Conservation (phyloP, 345 rosid species). For the Corymbia maculata region DNA sequence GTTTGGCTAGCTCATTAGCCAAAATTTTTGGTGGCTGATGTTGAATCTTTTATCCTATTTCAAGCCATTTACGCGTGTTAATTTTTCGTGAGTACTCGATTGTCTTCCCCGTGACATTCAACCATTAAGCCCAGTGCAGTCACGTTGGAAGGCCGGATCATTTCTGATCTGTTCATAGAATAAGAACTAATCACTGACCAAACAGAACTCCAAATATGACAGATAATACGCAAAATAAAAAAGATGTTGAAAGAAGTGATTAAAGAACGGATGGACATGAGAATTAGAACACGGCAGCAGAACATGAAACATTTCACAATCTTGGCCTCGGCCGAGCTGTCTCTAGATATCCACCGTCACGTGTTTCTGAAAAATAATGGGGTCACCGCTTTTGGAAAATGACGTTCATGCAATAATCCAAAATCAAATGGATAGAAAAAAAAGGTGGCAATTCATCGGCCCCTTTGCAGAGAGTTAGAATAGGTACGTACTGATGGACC, state of each 20-base stretch:
- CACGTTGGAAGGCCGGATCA: background rate
- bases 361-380: background rate
- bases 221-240: background rate
- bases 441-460: background rate
- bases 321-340: background rate
- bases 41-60: background rate
- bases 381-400: background rate
- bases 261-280: background rate
- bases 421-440: background rate
- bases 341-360: background rate
- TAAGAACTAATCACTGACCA: background rate
- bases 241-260: background rate
- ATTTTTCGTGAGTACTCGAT: background rate
- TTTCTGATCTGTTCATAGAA: background rate
- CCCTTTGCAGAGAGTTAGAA: background rate
- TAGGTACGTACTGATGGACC: background rate
- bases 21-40: background rate
- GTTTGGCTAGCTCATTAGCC: background rate
- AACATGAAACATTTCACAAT: background rate
- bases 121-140: background rate
- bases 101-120: background rate
- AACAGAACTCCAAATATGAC: background rate
- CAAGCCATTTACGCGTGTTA: background rate
- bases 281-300: background rate
- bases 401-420: background rate